These are phyloP conservation scores for Corniculantispora saksenae DNA, from an alignment of 2,329 filamentous ascomycete species.

Conservation along the genomic window DNA sequence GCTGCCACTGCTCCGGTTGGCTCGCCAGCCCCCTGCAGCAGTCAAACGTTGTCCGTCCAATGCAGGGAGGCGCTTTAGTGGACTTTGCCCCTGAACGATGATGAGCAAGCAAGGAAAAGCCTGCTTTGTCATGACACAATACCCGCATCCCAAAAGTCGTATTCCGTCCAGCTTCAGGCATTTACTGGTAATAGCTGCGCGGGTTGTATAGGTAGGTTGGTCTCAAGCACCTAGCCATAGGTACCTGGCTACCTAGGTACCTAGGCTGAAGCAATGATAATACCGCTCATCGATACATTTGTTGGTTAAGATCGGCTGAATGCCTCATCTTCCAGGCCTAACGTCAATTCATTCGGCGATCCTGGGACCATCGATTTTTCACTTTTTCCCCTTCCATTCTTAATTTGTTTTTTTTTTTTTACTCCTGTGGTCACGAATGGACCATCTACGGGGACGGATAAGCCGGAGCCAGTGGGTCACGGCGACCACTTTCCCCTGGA, in stretches of 20 bases:
- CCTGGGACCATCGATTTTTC: constrained; percentile 9
- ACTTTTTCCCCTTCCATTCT: neutral
- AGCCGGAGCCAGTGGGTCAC: constrained; percentile 8
- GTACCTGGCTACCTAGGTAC: too few species aligned
- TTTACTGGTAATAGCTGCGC: neutral
- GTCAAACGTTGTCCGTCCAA: constrained; percentile 9
- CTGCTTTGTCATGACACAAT: neutral
- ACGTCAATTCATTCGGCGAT: neutral
- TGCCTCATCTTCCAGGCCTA: neutral
- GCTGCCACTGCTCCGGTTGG: neutral
- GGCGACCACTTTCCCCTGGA: constrained; percentile 2
- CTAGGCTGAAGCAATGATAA: too few species aligned
- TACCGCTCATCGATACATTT: too few species aligned
- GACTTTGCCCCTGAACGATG: neutral
- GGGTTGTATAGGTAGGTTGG: neutral
- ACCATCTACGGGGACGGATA: constrained; percentile 15
- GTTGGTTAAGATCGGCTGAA: neutral
- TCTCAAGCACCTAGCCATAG: too few species aligned
- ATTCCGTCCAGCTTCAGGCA: neutral
- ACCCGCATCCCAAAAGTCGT: neutral
- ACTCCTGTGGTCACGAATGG: neutral
- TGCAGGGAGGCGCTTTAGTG: neutral
- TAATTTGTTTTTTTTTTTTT: neutral
- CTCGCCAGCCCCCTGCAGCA: constrained; percentile 9
- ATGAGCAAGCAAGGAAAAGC: neutral